Evolutionary conservation across 2,329 filamentous ascomycete genomes (phyloP).

Genomic region (Cladosporium oxysporum): DNA sequence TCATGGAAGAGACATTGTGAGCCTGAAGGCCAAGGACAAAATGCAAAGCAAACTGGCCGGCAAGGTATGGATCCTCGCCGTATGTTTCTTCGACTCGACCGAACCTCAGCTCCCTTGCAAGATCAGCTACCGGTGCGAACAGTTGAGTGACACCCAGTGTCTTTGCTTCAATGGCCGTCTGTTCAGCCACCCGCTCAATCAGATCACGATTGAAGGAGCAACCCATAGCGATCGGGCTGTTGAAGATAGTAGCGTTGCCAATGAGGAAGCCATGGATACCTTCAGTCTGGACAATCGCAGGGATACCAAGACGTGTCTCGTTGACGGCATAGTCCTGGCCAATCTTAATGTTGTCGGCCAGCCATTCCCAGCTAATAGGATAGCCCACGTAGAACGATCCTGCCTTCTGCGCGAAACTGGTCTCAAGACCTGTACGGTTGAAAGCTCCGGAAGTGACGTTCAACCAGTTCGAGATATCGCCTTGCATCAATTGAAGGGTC

Average conservation of each 20-base stretch:
- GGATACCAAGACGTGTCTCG: conserved; percentile 69
- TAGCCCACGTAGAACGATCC: conserved; percentile 73
- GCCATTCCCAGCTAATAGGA: conserved; percentile 63
- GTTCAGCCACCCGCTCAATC: conserved; percentile 42
- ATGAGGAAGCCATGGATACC: conserved; percentile 73
- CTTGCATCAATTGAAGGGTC: conserved; percentile 62
- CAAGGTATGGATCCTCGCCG: conserved; percentile 67
- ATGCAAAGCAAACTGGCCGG: conserved; percentile 67
- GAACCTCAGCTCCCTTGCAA: conserved; percentile 70
- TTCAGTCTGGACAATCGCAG: conserved; percentile 72
- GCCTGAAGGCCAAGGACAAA: conserved; percentile 64
- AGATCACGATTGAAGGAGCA: conserved; percentile 72
- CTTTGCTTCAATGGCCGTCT: conserved; percentile 65
- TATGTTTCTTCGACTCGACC: conserved; percentile 75
- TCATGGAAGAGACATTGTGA: conserved; percentile 66
- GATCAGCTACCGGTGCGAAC: conserved; percentile 69
- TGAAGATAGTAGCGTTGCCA: conserved; percentile 76
- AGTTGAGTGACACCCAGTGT: conserved; percentile 72
- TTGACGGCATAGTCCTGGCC: conserved; percentile 70
- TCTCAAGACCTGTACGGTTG: conserved; percentile 66
- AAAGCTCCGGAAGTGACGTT: conserved; percentile 66
- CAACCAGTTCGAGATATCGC: conserved; percentile 73
- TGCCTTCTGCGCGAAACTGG: conserved; percentile 66
- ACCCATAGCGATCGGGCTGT: conserved; percentile 71
- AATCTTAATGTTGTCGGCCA: conserved; percentile 62